Evolutionary conservation across 129 eudicot genomes (phyloP).

Genomic region (Helichrysum umbraculigerum): DNA sequence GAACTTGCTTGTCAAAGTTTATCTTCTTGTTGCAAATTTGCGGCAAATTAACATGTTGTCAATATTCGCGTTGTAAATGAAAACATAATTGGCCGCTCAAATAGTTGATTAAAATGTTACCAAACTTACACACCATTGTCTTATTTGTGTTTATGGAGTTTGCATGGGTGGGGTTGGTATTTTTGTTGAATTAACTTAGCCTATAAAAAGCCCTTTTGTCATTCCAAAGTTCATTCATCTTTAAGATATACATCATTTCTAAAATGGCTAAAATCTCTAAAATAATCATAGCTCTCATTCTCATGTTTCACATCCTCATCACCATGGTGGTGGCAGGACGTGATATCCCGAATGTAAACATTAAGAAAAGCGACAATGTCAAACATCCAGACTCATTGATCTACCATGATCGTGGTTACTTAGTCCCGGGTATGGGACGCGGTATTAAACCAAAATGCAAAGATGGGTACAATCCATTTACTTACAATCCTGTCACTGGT

Average conservation of each 20-base stretch:
- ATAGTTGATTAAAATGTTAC: constrained; percentile 30
- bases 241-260: constrained; percentile 3
- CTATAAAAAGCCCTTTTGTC: constrained; percentile 37
- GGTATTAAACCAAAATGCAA: constrained; percentile 36
- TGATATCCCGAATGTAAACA: constrained; percentile 14
- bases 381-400: constrained; percentile 39
- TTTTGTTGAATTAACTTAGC: not conserved
- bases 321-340: not conserved
- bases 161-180: constrained; percentile 12
- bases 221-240: constrained; percentile 25
- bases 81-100: constrained; percentile 38
- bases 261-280: constrained; percentile 39
- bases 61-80: not conserved
- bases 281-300: not conserved
- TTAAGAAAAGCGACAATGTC: constrained; percentile 16
- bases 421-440: constrained; percentile 58
- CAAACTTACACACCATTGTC: constrained; percentile 5
- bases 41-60: not conserved
- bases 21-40: not conserved
- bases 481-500: constrained; percentile 58
- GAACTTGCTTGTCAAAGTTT: not conserved
- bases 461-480: constrained; percentile 34
- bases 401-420: constrained; percentile 46
- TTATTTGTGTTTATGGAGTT: constrained; percentile 5
- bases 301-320: constrained; percentile 1